These are phyloP conservation scores for Leccinum subtestaceum DNA, from an alignment of 768 basidiomycete species.

Conservation along the genomic window DNA sequence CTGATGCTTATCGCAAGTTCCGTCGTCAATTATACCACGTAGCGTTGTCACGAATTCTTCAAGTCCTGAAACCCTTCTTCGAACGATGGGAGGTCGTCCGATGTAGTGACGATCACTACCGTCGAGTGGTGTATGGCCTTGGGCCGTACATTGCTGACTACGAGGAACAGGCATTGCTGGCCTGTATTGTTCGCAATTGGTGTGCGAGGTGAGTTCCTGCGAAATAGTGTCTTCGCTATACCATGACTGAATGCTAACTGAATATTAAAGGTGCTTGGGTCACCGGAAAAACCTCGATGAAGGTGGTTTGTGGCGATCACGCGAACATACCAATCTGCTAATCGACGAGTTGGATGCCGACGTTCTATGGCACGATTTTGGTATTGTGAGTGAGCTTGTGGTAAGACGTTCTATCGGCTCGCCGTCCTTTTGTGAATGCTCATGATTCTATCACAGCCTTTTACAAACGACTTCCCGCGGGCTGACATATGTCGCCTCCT, in stretches of 20 bases:
- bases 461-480: background rate
- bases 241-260: background rate
- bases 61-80: background rate
- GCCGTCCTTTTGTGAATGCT: background rate
- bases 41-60: background rate
- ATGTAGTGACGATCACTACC: background rate
- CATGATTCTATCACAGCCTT: background rate
- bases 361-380: background rate
- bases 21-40: background rate
- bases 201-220: background rate
- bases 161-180: background rate
- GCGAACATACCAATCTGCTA: background rate
- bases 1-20: background rate
- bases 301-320: background rate
- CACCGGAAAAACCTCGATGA: background rate
- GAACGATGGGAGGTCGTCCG: background rate
- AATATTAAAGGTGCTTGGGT: background rate
- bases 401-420: background rate
- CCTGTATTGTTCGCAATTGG: background rate
- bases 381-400: background rate
- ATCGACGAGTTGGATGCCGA: background rate
- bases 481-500: background rate
- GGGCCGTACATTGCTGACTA: background rate
- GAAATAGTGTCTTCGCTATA: background rate
- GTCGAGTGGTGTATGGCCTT: background rate